Conservation (phyloP, 345 rosid genomes). For the Theobroma cacao region DNA sequence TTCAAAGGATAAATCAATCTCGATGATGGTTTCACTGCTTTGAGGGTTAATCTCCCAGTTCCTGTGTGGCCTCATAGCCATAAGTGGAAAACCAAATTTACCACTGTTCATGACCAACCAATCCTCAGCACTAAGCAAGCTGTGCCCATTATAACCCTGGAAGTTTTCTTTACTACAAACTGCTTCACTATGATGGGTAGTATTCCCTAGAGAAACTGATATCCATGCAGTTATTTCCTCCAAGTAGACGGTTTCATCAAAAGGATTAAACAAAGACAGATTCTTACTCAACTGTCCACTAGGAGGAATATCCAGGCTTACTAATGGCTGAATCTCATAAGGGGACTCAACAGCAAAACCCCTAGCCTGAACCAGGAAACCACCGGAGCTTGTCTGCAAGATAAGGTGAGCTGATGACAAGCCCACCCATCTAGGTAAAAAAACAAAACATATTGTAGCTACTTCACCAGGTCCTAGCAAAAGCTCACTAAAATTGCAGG, state of each 20-base stretch:
- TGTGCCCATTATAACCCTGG: conserved; percentile 22
- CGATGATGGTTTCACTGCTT: conserved; percentile 36
- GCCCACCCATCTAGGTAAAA: conserved; percentile 62
- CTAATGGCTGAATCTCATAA: conserved; percentile 43
- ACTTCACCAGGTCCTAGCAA: conserved; percentile 55
- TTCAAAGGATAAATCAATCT: conserved; percentile 51
- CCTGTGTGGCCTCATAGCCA: conserved; percentile 47
- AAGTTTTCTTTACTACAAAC: conserved; percentile 35
- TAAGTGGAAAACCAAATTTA: conserved; percentile 35
- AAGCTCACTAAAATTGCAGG: conserved; percentile 59
- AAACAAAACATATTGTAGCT: conserved; percentile 61
- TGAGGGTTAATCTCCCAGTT: conserved; percentile 56
- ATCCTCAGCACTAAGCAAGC: conserved; percentile 33
- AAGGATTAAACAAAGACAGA: conserved; percentile 63
- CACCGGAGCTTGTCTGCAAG: conserved; percentile 70
- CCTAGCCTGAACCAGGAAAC: conserved; percentile 60
- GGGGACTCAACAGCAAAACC: conserved; percentile 60
- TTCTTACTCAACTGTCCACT: conserved; percentile 44
- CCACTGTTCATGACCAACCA: conserved; percentile 50
- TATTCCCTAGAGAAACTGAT: conserved; percentile 49
- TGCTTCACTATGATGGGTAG: conserved; percentile 46
- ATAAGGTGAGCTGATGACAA: conserved; percentile 52
- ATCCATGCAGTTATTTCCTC: conserved; percentile 55
- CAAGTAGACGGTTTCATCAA: conserved; percentile 49
- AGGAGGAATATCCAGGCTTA: conserved; percentile 32